Base-by-base conservation (phyloP, 148 eudicot species). In the Euryodendron excelsum region DNA sequence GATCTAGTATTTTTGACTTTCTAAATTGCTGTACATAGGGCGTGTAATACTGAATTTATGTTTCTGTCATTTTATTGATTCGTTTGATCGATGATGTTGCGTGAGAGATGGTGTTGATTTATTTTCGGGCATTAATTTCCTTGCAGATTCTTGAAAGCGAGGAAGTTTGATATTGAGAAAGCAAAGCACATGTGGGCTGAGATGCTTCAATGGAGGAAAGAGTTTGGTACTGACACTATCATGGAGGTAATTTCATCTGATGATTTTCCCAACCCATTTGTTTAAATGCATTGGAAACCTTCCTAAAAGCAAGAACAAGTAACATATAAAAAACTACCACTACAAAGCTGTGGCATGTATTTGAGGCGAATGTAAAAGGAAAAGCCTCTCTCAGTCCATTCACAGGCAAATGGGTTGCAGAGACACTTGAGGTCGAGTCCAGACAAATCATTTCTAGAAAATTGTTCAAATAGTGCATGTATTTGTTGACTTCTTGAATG, bases 161-260 rank as follows among this genome's bases (percentile, higher is more conserved):
- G 94, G 86, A 94, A 94, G 76, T 94, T 92, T 67, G 91, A 92
- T 80, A 62, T 89, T 52, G 89, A 89, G 37, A 88, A 89, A 76
- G 84, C 98, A 71, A 94, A 90, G 70, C 81, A 77, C 2, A 94
- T 94, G 98, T 94, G 98, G 98, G 88, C 91, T 71, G 85, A 88
- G 41, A 94, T 92, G 98, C 88, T 94, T 70, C 86, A 83, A 44
- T 94, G 98, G 98, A 92, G 98, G 80, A 87, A 67, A 83, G 88
- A 91, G 33, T 93, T 89, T 73, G 91, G 98, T 69, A 78, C 91
- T 37, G 96, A 91, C 85, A 88, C 98, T 60, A 86, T 92, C 59
- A 64, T 84, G 69, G 90, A 92, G 93, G 98, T 92, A 83, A 80
- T 61, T 56, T 27, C 30, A 44, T 11, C 33, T 62, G 39, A 41